Conservation (phyloP, 257 asterid genomes). For the Solanum habrochaites region DNA sequence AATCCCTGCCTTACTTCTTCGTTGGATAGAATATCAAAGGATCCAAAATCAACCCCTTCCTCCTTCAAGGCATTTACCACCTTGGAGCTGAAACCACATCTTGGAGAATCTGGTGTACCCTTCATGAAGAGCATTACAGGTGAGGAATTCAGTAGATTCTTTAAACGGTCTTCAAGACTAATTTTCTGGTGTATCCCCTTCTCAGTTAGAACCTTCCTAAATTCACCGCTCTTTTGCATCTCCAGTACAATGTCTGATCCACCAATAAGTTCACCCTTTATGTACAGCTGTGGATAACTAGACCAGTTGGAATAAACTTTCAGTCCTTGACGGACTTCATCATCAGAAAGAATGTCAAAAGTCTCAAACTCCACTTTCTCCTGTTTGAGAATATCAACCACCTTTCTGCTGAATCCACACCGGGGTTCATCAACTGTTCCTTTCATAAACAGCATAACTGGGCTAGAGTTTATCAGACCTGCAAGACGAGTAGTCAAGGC, state of each 20-base stretch:
- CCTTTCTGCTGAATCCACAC: constrained; percentile 94
- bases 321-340: constrained; percentile 91
- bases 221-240: constrained; percentile 99
- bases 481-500: constrained; percentile 43
- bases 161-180: constrained; percentile 52
- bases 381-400: constrained; percentile 67
- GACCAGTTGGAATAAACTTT: constrained; percentile 97
- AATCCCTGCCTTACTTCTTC: constrained; percentile 93
- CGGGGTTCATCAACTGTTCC: constrained; percentile 76
- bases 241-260: constrained; percentile 97
- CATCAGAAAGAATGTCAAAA: constrained; percentile 78
- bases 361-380: constrained; percentile 62
- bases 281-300: constrained; percentile 88
- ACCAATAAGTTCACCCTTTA: constrained; percentile 79
- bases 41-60: constrained; percentile 64
- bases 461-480: constrained; percentile 37
- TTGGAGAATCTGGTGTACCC: constrained; percentile 77
- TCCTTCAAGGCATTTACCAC: constrained; percentile 67
- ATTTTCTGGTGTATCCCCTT: constrained; percentile 44
- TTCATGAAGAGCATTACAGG: constrained; percentile 80
- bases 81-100: constrained; percentile 90
- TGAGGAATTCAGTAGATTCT: constrained; percentile 39
- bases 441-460: constrained; percentile 87
- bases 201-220: constrained; percentile 49
- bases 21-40: constrained; percentile 70